Evolutionary conservation across 345 rosid genomes (phyloP).

Genomic region (Psidium friedrichsthalianum): DNA sequence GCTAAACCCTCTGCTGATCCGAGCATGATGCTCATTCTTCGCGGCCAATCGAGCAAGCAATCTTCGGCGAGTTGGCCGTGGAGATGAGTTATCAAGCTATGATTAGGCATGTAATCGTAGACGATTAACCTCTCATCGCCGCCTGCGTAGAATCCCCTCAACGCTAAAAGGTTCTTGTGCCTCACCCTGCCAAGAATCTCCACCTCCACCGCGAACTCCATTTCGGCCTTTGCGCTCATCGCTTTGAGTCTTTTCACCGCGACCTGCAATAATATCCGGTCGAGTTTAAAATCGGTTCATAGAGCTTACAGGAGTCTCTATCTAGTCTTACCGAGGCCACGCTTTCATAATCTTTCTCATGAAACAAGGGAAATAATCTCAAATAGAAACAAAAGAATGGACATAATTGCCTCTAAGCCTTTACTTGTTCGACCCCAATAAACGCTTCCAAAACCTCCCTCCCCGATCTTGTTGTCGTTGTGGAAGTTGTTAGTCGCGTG

Average conservation of each 20-base stretch:
- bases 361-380: neutral
- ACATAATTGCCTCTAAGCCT: conserved; percentile 41
- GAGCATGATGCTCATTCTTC: conserved; percentile 33
- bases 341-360: neutral
- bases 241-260: conserved; percentile 63
- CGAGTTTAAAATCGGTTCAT: neutral
- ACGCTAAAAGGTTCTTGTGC: conserved; percentile 46
- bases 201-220: conserved; percentile 65
- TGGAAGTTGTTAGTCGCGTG: conserved; percentile 58
- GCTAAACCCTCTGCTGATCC: conserved; percentile 62
- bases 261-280: conserved; percentile 17
- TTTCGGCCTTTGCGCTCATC: conserved; percentile 59
- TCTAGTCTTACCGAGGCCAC: neutral
- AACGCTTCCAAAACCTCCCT: conserved; percentile 64
- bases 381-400: neutral
- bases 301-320: neutral
- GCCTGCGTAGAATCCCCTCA: conserved; percentile 60
- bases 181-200: conserved; percentile 69
- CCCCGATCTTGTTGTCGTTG: conserved; percentile 58
- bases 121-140: conserved; percentile 61
- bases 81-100: conserved; percentile 48
- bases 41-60: conserved; percentile 50
- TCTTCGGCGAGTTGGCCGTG: conserved; percentile 53
- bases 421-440: conserved; percentile 60
- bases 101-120: conserved; percentile 67